Conservation (phyloP, 2,329 filamentous ascomycete genomes). For the Didymella glomerata region DNA sequence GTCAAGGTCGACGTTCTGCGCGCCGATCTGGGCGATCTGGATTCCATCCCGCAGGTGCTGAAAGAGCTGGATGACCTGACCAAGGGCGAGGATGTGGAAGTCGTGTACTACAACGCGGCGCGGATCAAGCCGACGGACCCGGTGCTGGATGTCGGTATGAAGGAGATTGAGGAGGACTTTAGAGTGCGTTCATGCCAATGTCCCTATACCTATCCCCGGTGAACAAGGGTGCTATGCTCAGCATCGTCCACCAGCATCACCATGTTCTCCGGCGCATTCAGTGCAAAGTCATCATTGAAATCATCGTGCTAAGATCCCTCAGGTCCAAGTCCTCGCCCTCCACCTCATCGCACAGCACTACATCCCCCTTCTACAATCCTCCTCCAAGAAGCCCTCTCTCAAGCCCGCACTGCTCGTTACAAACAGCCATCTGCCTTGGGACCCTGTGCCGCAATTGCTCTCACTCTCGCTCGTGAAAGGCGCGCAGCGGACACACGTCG, state of each 20-base stretch:
- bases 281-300: too few species aligned
- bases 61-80: conserved; percentile 52
- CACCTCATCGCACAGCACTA: conserved; percentile 59
- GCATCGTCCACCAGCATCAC: too few species aligned
- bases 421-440: conserved; percentile 57
- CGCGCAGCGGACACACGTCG: conserved; percentile 60
- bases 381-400: conserved; percentile 43
- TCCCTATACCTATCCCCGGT: too few species aligned
- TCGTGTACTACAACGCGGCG: conserved; percentile 64
- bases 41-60: conserved; percentile 51
- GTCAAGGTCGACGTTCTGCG: conserved; percentile 55
- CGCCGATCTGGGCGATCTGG: conserved; percentile 56
- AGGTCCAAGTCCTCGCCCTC: conserved; percentile 44
- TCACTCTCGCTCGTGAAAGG: conserved; percentile 62
- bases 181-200: conserved; percentile 34
- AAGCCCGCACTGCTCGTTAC: conserved; percentile 61
- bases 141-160: conserved; percentile 54
- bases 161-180: conserved; percentile 61
- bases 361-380: conserved; percentile 53
- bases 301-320: background rate
- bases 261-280: too few species aligned
- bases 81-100: conserved; percentile 52
- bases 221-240: too few species aligned
- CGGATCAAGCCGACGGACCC: conserved; percentile 53
- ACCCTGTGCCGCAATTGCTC: conserved; percentile 59